Evolutionary conservation across 306 rosid species (phyloP).

Genomic region (Quercus variabilis): DNA sequence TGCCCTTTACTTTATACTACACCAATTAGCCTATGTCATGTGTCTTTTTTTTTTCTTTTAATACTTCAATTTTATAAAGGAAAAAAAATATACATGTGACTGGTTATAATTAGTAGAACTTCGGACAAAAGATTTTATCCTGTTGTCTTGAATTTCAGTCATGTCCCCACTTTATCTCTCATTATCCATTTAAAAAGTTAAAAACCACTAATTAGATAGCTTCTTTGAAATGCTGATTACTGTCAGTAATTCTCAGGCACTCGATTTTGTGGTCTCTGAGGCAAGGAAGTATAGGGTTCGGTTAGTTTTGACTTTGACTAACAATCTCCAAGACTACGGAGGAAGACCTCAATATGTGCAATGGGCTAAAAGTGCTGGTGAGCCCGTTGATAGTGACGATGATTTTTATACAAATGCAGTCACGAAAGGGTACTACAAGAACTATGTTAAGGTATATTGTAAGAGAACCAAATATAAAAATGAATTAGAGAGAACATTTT

Average conservation of each 20-base stretch:
- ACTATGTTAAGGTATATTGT: conserved; percentile 28
- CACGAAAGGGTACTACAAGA: conserved; percentile 41
- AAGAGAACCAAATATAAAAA: not conserved
- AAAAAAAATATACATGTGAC: too few relatives aligned
- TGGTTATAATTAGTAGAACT: too few relatives aligned
- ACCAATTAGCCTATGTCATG: too few relatives aligned
- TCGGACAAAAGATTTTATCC: too few relatives aligned
- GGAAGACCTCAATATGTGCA: conserved; percentile 54
- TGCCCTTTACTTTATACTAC: too few relatives aligned
- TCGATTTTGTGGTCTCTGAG: conserved; percentile 55
- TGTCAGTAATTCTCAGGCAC: conserved; percentile 25
- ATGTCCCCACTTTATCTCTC: too few relatives aligned
- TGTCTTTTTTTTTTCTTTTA: too few relatives aligned
- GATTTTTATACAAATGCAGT: conserved; percentile 41
- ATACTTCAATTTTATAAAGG: too few relatives aligned
- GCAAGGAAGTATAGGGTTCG: conserved; percentile 38
- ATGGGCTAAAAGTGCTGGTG: conserved; percentile 49
- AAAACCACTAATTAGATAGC: not conserved
- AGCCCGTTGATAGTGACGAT: conserved; percentile 30
- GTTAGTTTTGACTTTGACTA: conserved; percentile 44
- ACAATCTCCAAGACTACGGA: conserved; percentile 52
- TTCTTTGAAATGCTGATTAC: not conserved
- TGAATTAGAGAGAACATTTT: not conserved
- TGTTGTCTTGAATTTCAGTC: rapidly evolving
- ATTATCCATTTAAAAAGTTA: too few relatives aligned